These are phyloP conservation scores for Kuraishia floccosa DNA, from an alignment of 805 yeast genomes.

Conservation along the genomic window DNA sequence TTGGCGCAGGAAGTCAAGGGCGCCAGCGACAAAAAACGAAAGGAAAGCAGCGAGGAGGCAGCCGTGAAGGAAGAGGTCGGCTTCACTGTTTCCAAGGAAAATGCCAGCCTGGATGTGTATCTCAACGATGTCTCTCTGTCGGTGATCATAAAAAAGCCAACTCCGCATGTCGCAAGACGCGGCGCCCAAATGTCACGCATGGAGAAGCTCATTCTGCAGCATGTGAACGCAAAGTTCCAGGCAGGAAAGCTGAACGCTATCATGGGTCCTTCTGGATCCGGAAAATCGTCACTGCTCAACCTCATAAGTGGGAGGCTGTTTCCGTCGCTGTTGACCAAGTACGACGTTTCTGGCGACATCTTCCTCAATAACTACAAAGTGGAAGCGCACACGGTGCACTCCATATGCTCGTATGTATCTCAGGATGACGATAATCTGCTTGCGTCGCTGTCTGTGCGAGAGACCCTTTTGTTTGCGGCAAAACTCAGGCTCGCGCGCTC, in stretches of 20 bases:
- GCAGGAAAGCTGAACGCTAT: conserved; percentile 56
- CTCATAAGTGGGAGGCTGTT: conserved; percentile 47
- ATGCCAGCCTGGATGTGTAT: neutral
- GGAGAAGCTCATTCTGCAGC: conserved; percentile 25
- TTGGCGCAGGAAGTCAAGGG: conserved; percentile 25
- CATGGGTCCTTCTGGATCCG: conserved; percentile 78
- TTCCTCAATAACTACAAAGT: conserved; percentile 28
- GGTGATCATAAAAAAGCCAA: neutral
- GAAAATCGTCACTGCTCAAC: conserved; percentile 61
- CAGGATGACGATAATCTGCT: conserved; percentile 72
- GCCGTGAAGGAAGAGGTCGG: no score
- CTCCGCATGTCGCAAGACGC: neutral
- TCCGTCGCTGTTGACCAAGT: conserved; percentile 15
- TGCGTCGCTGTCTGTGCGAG: conserved; percentile 65
- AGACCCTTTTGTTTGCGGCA: conserved; percentile 67
- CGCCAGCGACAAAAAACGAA: conserved; percentile 5
- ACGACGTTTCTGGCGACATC: conserved; percentile 27
- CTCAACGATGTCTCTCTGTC: neutral
- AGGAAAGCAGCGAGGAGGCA: conserved; percentile 7
- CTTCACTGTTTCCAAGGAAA: neutral
- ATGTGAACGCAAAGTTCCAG: conserved; percentile 38
- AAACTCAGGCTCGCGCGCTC: conserved; percentile 43
- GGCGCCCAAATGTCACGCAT: neutral
- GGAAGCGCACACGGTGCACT: conserved; percentile 18
- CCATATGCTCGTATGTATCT: conserved; percentile 63